Evolutionary conservation across 1,284 basidiomycete species (phyloP), one percentile per base, ranked within the genome.

Genomic region (Cystobasidium sp.): DNA sequence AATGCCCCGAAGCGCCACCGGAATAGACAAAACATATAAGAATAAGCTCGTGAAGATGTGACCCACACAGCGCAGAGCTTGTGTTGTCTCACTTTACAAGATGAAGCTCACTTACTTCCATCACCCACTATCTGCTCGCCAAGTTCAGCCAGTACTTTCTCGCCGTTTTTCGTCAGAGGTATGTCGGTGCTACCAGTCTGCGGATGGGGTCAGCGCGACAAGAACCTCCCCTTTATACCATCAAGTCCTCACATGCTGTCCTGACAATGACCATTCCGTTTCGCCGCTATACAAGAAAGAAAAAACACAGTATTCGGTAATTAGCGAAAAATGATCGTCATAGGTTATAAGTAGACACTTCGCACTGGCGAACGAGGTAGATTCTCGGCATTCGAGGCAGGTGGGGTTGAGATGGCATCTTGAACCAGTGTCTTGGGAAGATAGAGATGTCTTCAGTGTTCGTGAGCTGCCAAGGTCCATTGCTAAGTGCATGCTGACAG

Each of bases 111-210:
- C 90, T 82, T 81, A 93, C 93, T 89, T 77, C 88, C 90, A 64
- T 87, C 84, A 47, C 93, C 93, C 46, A 94, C 89, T 61, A 96
- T 85, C 37, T 86, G 82, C 6, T 84, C 81, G 0, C 89, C 91
- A 76, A 89, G 88, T 53, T 86, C 84, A 75, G 85, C 86, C 76
- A 96, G 88, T 79, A 92, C 87, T 64, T 86, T 83, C 81, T 90
- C 90, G 20, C 94, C 94, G 64, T 87, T 86, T 20, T 83, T 81
- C 10, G 94, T 96, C 61, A 97, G 86, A 12, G 93, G 91, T 71
- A 97, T 93, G 80, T 97, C 94, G 5, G 88, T 88, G 47, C 86
- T 86, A 52, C 94, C 94, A 8, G 94, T 97, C 92, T 97, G 14
- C 14, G 9, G 55, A 58, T 4, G 12, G 20, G n/a, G 14, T 49